phyloP scores from a whole-genome alignment of 495 filamentous ascomycete genomes.

The Opeltia flavorubescens region DNA sequence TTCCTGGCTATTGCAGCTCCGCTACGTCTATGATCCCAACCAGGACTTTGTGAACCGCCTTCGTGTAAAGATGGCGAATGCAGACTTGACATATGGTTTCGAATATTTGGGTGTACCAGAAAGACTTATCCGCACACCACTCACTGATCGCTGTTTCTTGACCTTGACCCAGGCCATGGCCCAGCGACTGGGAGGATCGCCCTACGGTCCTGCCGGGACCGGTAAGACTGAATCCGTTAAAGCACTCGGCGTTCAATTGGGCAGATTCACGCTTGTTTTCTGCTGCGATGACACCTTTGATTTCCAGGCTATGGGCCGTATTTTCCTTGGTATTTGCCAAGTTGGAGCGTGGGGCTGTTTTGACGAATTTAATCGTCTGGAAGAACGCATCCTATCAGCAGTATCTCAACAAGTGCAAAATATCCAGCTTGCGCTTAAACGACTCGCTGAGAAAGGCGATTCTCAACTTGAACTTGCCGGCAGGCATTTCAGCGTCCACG shows the following conservation, averaged over 20 bases:
- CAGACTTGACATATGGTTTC: conserved; percentile 87
- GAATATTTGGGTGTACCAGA: conserved; percentile 96
- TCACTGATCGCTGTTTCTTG: conserved; percentile 96
- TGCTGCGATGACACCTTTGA: conserved; percentile 99
- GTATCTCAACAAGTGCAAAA: conserved; percentile 99
- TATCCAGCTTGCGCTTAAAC: conserved; percentile 87
- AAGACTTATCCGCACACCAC: conserved; percentile 83
- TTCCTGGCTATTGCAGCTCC: conserved; percentile 94
- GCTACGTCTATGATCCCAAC: conserved; percentile 75
- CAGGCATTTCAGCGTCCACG: conserved; percentile 71
- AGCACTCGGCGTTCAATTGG: conserved; percentile 87
- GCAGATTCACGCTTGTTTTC: conserved; percentile 94
- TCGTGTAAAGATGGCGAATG: conserved; percentile 92
- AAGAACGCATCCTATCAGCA: conserved; percentile 91
- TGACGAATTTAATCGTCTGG: conserved; percentile 97
- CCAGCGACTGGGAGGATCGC: conserved; percentile 89
- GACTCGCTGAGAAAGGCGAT: conserved; percentile 59
- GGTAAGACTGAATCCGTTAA: conserved; percentile 99
- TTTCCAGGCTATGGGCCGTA: conserved; percentile 98
- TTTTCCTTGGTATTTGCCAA: conserved; percentile 98
- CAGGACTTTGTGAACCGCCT: conserved; percentile 72
- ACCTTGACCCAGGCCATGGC: conserved; percentile 92
- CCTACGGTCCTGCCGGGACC: conserved; percentile 96
- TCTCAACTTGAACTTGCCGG: conserved; percentile 87
- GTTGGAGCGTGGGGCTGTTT: conserved; percentile 99